Percentiles rank a stretch among this genome's conserved stretches.
These are phyloP conservation scores for Aspergillus terreus DNA, from an alignment of 2,329 filamentous ascomycete genomes.

Conservation along the genomic window DNA sequence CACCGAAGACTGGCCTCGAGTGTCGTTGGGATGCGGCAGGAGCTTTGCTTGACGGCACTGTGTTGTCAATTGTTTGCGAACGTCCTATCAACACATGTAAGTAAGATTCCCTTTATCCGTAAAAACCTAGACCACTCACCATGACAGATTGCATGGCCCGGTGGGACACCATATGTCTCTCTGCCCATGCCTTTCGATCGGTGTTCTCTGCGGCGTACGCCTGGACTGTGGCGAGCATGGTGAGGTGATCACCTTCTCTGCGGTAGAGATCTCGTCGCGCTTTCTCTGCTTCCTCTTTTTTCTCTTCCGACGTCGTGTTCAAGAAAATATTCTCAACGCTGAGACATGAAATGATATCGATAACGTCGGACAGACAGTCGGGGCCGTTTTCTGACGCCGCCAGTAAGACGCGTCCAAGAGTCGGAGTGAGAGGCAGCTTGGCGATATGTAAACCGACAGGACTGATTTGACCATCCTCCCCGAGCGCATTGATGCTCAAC, in stretches of 20 bases:
- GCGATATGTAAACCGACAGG: slow-evolving; percentile 72
- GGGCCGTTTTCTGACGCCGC: slow-evolving; percentile 68
- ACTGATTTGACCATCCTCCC: slow-evolving; percentile 70
- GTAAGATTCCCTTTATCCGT: no score
- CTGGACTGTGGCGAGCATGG: slow-evolving; percentile 58
- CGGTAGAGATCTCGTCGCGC: slow-evolving; percentile 55
- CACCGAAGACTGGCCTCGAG: slow-evolving; percentile 9
- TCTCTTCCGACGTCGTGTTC: slow-evolving; percentile 57
- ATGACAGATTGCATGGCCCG: slow-evolving; percentile 64
- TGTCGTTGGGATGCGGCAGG: slow-evolving; percentile 25
- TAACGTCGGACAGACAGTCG: slow-evolving; percentile 73
- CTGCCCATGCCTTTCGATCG: slow-evolving; percentile 59
- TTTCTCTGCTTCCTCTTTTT: slow-evolving; percentile 55
- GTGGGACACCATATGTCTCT: slow-evolving; percentile 57
- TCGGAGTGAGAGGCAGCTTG: slow-evolving; percentile 75
- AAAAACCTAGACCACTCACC: slow-evolving; percentile 38
- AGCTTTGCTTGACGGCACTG: slow-evolving; percentile 52
- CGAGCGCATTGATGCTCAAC: slow-evolving; percentile 71
- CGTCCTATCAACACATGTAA: slow-evolving; percentile 42
- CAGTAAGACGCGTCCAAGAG: slow-evolving; percentile 76
- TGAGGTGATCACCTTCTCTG: slow-evolving; percentile 62
- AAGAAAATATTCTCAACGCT: slow-evolving; percentile 63
- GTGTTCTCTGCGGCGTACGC: slow-evolving; percentile 56
- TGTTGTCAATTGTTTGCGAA: slow-evolving; percentile 58
- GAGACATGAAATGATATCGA: slow-evolving; percentile 74